Conservation (phyloP, 2,329 filamentous ascomycete species). For the Neurospora sp. region DNA sequence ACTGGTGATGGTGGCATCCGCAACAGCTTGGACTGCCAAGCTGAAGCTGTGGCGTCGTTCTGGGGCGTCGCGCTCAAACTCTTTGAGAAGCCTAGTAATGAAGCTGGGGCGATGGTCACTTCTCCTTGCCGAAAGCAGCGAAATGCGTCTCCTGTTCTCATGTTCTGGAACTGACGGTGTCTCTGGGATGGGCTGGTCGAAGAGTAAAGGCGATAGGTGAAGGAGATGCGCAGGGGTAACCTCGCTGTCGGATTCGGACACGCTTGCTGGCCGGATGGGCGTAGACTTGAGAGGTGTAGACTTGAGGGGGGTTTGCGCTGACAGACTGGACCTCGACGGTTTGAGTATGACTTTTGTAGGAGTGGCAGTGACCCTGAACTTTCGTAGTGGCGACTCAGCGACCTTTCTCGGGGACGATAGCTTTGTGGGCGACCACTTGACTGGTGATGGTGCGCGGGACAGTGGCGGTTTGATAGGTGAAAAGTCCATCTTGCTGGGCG, state of each 20-base stretch:
- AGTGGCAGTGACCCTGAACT: conserved; percentile 20
- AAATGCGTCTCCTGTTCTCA: conserved; percentile 21
- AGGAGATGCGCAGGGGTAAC: neutral
- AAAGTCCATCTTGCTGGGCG: conserved; percentile 11
- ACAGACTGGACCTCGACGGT: conserved; percentile 10
- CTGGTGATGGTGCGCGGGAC: conserved; percentile 8
- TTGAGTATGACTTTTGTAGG: conserved; percentile 16
- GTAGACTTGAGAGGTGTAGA: conserved; percentile 1
- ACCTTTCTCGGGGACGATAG: conserved; percentile 17
- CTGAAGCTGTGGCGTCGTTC: conserved; percentile 22
- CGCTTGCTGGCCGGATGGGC: neutral
- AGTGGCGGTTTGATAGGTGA: conserved; percentile 9
- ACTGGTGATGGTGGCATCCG: neutral
- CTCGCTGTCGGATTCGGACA: neutral
- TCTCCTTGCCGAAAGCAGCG: conserved; percentile 20
- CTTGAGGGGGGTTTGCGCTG: conserved; percentile 11
- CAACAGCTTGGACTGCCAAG: neutral
- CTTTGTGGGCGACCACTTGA: conserved; percentile 10
- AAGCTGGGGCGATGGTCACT: conserved; percentile 17
- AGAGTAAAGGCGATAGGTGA: conserved; percentile 17
- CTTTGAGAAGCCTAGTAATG: conserved; percentile 7
- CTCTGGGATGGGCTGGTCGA: conserved; percentile 19
- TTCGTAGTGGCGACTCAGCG: conserved; percentile 15
- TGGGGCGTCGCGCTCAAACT: conserved; percentile 5
- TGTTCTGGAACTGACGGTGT: conserved; percentile 16